phyloP scores from a whole-genome alignment of 805 yeast species.

The Nakazawaea wickerhamii region DNA sequence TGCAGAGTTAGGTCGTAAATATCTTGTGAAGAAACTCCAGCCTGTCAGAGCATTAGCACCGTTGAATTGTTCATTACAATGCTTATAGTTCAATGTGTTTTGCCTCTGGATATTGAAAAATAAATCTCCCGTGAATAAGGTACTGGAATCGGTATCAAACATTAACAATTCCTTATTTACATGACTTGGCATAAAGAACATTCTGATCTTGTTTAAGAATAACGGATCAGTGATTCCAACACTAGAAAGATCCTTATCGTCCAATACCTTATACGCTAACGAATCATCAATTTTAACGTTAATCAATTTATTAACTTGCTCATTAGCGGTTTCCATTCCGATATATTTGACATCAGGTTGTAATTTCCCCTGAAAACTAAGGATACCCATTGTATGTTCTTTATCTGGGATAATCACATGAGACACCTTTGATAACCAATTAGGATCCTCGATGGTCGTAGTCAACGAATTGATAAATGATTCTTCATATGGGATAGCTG shows the following conservation, averaged over 20 bases:
- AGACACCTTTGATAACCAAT: slow-evolving; percentile 32
- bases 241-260: slow-evolving; percentile 22
- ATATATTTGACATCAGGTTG: slow-evolving; percentile 46
- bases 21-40: slow-evolving; percentile 31
- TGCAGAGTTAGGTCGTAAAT: slow-evolving; percentile 34
- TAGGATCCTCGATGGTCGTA: slow-evolving; percentile 27
- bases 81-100: slow-evolving; percentile 26
- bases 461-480: slow-evolving; percentile 36
- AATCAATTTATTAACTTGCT: slow-evolving; percentile 30
- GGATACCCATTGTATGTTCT: slow-evolving; percentile 62
- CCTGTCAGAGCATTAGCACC: slow-evolving; percentile 40
- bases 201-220: slow-evolving; percentile 40
- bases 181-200: slow-evolving; percentile 52
- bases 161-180: slow-evolving; percentile 54
- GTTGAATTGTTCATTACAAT: slow-evolving; percentile 41
- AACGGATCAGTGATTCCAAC: slow-evolving; percentile 28
- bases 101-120: slow-evolving; percentile 47
- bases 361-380: slow-evolving; percentile 41
- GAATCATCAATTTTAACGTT: slow-evolving; percentile 34
- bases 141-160: slow-evolving; percentile 40
- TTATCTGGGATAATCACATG: slow-evolving; percentile 56
- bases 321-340: slow-evolving; percentile 41
- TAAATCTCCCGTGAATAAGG: slow-evolving; percentile 55
- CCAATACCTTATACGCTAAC: slow-evolving; percentile 31
- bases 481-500: slow-evolving; percentile 51